Base-by-base conservation (phyloP, 257 asterid genomes). In the Solanum neorickii region DNA sequence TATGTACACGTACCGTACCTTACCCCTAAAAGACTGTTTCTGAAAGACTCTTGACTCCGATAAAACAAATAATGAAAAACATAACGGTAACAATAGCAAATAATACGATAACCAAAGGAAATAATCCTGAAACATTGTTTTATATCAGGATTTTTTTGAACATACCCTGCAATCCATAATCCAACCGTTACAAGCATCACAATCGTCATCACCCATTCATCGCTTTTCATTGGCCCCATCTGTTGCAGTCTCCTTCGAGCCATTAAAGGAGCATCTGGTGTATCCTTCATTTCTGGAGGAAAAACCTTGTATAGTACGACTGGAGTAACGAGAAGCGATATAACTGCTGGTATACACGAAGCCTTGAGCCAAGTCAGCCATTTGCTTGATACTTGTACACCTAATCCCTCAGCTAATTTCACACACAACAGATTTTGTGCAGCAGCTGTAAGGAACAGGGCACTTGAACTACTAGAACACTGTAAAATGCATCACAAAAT, bases 311-410 rank as follows among this genome's bases (percentile, higher is more conserved):
- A 96, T 31, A 95, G 44, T 60, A 94, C 88, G 42, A 87, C 4
- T n/a, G 99, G 99, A 86, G 95, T 94, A 14, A 75, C 90, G 8
- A 89, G 23, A 86, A 96, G 87, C 2, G 93, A 86, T 27, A 90
- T 13, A 4, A 94, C 9, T 42, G 95, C 93, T 68, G 98, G 98
- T 18, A 92, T 9, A 52, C 92, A 44, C 4, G 98, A 76, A 6
- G 82, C 94, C 90, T 94, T 95, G 14, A 95, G 87, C 98, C 99
- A 95, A 85, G 96, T 94, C 5, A 93, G 83, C 98, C 98, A 96
- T 73, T 90, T 89, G 84, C 88, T 93, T 7, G 96, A 86, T 70
- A 95, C 82, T 29, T 92, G 23, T 62, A 96, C 98, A 0, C 98
- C 99, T n/a, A 93, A 85, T 70, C 93, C 89, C 85, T 94, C 95